Base-by-base conservation (phyloP, 2,329 filamentous ascomycete genomes). In the Pseudogymnoascus sp. region DNA sequence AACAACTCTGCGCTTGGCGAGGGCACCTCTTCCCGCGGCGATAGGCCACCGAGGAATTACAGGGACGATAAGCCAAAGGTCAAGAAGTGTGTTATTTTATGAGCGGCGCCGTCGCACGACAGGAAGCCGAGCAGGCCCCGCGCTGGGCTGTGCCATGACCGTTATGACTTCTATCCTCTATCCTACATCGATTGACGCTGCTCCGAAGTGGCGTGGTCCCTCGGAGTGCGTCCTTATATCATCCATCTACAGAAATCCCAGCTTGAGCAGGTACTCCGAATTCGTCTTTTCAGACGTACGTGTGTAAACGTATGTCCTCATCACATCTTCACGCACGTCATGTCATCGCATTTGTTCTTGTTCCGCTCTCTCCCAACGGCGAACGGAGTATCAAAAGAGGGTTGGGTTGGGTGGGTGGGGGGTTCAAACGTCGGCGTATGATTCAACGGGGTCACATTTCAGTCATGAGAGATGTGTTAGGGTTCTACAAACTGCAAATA, bases 41-140 rank as follows among this genome's bases (percentile, higher is more conserved):
- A 66, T 16, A 66, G 71, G 64, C 70, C 66, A 35, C 62, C 52
- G 19, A 65, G 72, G 64, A 68, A 58, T 35, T 72, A 72, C 59
- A 68, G 72, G 38, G 61, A 65, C 19, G 67, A 65, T 23, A 66
- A 41, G 33, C 29, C 39, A 16, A 60, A 66, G 63, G 65, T 55
- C 49, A 39, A 26, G 29, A 65, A 63, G 59, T 74, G 72, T 68
- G 69, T 68, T 59, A 72, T 74, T 63, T 72, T 74, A 72, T 74
- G 69, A 73, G 66, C 63, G 63, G 45, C 59, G 6, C 35, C 33
- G 33, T 38, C 38, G 14, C 5, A 26, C 38, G 33, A 38, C 58
- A 35, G 33, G 33, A 60, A 38, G 58, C 33, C 58, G 33, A 39
- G 33, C 37, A 39, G 33, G 58, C 33, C 21, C 58, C 58, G 35